Percentiles rank a stretch among this genome's conserved stretches.
These are phyloP conservation scores for Lactarius sp. DNA, from an alignment of 768 basidiomycete genomes.

Conservation along the genomic window DNA sequence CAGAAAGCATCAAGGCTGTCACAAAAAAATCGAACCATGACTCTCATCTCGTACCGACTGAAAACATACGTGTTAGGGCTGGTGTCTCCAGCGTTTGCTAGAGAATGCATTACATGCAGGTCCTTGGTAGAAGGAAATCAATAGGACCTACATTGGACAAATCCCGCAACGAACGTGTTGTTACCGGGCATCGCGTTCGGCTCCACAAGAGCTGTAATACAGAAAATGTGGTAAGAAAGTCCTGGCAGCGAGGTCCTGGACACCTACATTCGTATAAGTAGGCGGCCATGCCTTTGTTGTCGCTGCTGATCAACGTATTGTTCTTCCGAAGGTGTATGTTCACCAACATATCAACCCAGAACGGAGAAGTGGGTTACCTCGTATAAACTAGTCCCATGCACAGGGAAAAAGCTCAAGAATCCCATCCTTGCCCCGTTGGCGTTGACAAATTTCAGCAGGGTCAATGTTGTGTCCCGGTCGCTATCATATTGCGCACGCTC, in stretches of 20 bases:
- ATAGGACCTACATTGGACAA: constrained; percentile 56
- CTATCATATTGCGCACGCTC: constrained; percentile 63
- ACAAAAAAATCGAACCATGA: constrained; percentile 22
- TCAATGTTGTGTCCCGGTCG: constrained; percentile 73
- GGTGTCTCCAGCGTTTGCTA: constrained; percentile 79
- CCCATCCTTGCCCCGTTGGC: constrained; percentile 52
- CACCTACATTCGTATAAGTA: constrained; percentile 65
- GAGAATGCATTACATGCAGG: constrained; percentile 1
- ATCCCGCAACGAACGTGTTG: constrained; percentile 66
- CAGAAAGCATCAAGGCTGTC: constrained; percentile 64
- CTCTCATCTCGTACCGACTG: background rate
- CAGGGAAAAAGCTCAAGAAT: constrained; percentile 69
- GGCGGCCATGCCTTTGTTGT: constrained; percentile 86
- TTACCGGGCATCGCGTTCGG: constrained; percentile 64
- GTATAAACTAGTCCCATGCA: constrained; percentile 79
- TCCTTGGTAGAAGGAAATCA: constrained; percentile 13
- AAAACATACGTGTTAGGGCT: constrained; percentile 68
- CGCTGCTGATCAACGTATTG: constrained; percentile 73
- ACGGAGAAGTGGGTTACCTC: constrained; percentile 39
- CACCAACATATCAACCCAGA: background rate
- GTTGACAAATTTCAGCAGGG: constrained; percentile 63
- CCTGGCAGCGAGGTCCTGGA: background rate
- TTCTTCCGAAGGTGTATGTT: constrained; percentile 42
- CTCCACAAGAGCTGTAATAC: constrained; percentile 50
- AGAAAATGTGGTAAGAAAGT: background rate